Base-by-base conservation (phyloP, 148 eudicot genomes). In the Amaranthus cruentus region DNA sequence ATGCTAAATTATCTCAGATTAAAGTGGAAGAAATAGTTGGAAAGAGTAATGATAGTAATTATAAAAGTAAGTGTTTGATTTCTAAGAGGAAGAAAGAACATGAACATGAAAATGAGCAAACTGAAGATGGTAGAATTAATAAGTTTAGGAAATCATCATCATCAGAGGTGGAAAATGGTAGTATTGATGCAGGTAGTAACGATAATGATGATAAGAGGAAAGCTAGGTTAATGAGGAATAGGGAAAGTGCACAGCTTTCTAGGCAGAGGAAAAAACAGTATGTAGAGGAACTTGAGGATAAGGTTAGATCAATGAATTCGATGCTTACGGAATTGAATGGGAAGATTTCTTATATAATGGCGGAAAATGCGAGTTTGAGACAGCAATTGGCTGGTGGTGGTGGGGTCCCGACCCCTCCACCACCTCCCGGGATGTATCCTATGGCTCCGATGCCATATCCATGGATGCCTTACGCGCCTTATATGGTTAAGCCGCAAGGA, bases 181-280 rank as follows among this genome's bases (percentile, higher is more conserved):
- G 75, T 67, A 48, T 54, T 4, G 77, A 65, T 76, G 66, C 47
- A 13, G 63, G 21, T 10, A 55, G 58, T 3, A 66, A 47, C 52
- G 90, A 81, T 10, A 85, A 75, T 5, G 97, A 91, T 2, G 97
- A 94, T 21, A 94, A 86, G 76, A 81, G 66, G 81, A 91, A 78
- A 64, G 89, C 93, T 42, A 91, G 98, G 83, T 77, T 94, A 78
- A 87, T 88, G 79, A 94, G 97, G 81, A 94, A 94, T 69, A 77
- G 98, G 0, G 98, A 94, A 66, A 94, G 98, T 54, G 98, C 98
- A 0, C 98, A 94, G 74, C 85, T 94, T 43, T 91, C 97, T 5
- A 81, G 98, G 73, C 97, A 94, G 78, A 91, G 97, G 83, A 94
- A 94, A 86, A 94, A 94, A 75, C 96, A 94, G 71, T 87, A 94